phyloP scores from a whole-genome alignment of 345 rosid genomes.

The Salix arbutifolia region DNA sequence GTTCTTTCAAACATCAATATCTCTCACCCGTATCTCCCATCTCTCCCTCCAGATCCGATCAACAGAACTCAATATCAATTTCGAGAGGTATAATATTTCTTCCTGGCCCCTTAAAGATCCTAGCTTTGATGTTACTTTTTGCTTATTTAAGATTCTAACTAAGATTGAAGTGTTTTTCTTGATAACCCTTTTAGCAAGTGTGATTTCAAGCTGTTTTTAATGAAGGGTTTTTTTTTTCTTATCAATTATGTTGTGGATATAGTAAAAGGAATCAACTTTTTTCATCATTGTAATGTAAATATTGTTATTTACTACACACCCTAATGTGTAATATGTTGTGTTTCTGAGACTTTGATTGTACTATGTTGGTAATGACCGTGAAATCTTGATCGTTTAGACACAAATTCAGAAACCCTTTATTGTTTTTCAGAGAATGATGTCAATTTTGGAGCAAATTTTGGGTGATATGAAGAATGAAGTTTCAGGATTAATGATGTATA shows the following conservation, averaged over 20 bases:
- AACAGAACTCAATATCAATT: not conserved
- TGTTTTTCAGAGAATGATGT: slow-evolving; percentile 8
- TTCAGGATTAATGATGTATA: slow-evolving; percentile 13
- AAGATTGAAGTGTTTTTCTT: not conserved
- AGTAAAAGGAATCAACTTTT: not conserved
- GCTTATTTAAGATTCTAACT: not conserved
- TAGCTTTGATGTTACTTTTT: not conserved
- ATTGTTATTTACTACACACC: not conserved
- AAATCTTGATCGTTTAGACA: not conserved
- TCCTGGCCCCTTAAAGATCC: not conserved
- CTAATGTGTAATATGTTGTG: not conserved
- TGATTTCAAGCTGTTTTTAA: not conserved
- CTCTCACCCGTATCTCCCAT: not conserved
- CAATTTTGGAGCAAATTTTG: slow-evolving; percentile 14
- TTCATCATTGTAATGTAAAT: not conserved
- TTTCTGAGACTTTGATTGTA: not conserved
- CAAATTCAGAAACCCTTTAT: not conserved
- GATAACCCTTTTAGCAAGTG: not conserved
- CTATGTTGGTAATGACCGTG: not conserved
- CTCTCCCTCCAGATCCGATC: not conserved
- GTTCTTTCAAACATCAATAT: not conserved
- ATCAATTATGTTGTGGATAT: not conserved
- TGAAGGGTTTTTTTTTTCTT: not conserved
- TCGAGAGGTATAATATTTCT: not conserved
- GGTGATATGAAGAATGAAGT: slow-evolving; percentile 7